Conservation (phyloP, 2,329 filamentous ascomycete species). For the Colletotrichum sp. region DNA sequence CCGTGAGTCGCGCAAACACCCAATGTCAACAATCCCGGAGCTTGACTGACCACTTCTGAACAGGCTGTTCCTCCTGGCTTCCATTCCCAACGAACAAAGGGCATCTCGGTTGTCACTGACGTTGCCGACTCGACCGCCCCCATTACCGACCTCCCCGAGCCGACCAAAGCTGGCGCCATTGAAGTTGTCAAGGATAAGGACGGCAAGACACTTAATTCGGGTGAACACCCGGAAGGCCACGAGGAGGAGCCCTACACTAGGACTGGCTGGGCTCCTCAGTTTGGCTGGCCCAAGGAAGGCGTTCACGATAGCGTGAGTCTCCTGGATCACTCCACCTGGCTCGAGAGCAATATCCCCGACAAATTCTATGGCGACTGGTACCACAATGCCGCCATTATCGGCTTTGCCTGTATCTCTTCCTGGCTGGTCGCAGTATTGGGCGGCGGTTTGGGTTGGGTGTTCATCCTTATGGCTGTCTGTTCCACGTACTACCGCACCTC, state of each 20-base stretch:
- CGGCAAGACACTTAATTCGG: conserved; percentile 53
- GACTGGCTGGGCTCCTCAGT: conserved; percentile 88
- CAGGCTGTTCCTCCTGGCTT: conserved; percentile 69
- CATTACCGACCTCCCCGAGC: conserved; percentile 77
- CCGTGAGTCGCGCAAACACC: conserved; percentile 56
- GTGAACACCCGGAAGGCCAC: conserved; percentile 56
- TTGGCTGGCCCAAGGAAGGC: conserved; percentile 71
- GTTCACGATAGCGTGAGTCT: conserved; percentile 67
- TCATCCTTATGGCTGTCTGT: conserved; percentile 90
- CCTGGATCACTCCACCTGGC: conserved; percentile 85
- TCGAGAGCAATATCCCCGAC: conserved; percentile 85
- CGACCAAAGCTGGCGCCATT: conserved; percentile 72
- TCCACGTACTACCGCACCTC: conserved; percentile 97
- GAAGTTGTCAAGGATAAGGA: conserved; percentile 54
- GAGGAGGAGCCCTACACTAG: conserved; percentile 49
- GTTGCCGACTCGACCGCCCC: conserved; percentile 67
- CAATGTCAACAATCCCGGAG: neutral
- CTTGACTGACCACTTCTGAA: conserved; percentile 12
- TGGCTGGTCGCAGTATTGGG: conserved; percentile 91
- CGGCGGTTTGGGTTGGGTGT: conserved; percentile 90
- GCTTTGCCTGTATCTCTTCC: conserved; percentile 88
- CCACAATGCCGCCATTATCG: conserved; percentile 92
- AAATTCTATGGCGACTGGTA: conserved; percentile 98
- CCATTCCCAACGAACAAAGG: conserved; percentile 65
- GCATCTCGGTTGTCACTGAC: conserved; percentile 77